These are phyloP conservation scores for Hypoxylon sp. DNA, from an alignment of 2,329 filamentous ascomycete species.

Conservation along the genomic window DNA sequence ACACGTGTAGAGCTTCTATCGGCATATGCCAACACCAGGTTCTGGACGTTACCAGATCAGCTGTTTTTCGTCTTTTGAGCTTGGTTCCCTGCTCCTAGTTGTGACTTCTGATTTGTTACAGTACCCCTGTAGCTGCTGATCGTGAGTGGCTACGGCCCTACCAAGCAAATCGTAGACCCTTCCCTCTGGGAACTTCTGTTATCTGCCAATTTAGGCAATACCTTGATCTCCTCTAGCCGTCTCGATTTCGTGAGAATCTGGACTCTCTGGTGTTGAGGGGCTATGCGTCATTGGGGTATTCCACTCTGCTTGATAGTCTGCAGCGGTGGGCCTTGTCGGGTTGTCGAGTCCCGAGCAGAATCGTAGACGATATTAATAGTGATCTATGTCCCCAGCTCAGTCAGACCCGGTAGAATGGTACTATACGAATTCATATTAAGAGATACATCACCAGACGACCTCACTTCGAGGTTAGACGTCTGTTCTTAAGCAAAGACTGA, in stretches of 20 bases:
- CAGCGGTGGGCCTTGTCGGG: conserved; percentile 23
- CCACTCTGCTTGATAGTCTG: conserved; percentile 9
- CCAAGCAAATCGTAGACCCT: conserved; percentile 10
- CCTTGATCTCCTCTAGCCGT: conserved; percentile 7
- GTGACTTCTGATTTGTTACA: conserved; percentile 32
- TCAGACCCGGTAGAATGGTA: conserved; percentile 16
- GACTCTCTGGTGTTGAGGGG: conserved; percentile 12
- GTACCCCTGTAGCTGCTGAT: conserved; percentile 19
- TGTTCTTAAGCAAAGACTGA: conserved; percentile 17
- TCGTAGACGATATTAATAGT: conserved; percentile 7
- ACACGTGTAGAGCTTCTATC: conserved; percentile 23
- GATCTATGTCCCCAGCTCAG: neutral
- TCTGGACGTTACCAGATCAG: conserved; percentile 17
- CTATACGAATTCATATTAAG: neutral
- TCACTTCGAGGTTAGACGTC: conserved; percentile 5
- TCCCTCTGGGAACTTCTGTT: conserved; percentile 8
- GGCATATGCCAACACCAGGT: conserved; percentile 5
- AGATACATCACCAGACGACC: conserved; percentile 13
- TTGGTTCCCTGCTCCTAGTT: conserved; percentile 18
- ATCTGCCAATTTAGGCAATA: conserved; percentile 9
- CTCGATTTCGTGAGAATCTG: conserved; percentile 20
- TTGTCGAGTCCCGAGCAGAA: conserved; percentile 13
- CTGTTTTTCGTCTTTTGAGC: conserved; percentile 21
- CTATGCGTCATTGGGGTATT: conserved; percentile 23
- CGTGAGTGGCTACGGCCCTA: conserved; percentile 15